Conservation (phyloP, 495 filamentous ascomycete genomes). For the Penicillium tannophilum region DNA sequence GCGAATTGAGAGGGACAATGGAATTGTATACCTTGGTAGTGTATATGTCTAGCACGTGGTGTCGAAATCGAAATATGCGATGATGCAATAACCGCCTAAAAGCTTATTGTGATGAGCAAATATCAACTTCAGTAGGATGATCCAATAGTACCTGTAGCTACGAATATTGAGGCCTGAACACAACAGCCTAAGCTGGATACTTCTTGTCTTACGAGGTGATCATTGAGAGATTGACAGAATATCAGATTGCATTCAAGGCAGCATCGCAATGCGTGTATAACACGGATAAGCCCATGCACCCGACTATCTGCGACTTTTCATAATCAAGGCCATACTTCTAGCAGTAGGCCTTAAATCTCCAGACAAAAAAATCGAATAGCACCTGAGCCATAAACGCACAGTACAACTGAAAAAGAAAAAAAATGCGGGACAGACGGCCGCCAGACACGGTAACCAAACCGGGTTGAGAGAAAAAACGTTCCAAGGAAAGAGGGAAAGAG, state of each 20-base stretch:
- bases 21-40: too few species aligned
- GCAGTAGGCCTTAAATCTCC: conserved; percentile 7
- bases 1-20: too few species aligned
- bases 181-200: background rate
- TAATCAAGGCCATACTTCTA: background rate
- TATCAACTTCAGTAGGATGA: too few species aligned
- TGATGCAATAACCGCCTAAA: too few species aligned
- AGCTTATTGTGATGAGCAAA: too few species aligned
- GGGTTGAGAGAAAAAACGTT: conserved; percentile 17
- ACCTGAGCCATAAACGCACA: conserved; percentile 10
- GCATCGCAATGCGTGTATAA: background rate
- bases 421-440: conserved; percentile 19
- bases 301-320: background rate
- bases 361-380: conserved; percentile 8
- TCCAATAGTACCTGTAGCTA: too few species aligned
- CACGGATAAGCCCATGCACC: background rate
- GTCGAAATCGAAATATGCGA: too few species aligned
- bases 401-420: conserved; percentile 1
- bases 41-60: too few species aligned
- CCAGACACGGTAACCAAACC: conserved; percentile 17
- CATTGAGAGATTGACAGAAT: background rate
- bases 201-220: background rate
- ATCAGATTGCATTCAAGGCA: conserved; percentile 6
- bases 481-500: conserved; percentile 20
- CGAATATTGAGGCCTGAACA: background rate